Evolutionary conservation across 2,329 filamentous ascomycete species (phyloP).

Genomic region (Aspergillaceae sp.): DNA sequence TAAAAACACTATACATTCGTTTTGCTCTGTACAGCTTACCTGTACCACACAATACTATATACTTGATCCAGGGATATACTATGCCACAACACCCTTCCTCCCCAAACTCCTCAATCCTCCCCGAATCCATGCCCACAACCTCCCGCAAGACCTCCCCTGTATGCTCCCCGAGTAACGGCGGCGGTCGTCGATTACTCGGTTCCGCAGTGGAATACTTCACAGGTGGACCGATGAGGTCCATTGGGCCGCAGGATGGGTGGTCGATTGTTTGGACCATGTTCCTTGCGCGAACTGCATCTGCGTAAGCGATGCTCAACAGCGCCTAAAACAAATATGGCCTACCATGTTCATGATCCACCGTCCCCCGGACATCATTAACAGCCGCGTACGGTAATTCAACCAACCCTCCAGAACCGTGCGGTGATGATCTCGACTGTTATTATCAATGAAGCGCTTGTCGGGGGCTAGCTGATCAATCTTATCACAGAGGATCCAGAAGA

Average conservation of each 20-base stretch:
- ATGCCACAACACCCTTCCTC: constrained; percentile 1
- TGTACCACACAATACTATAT: not conserved
- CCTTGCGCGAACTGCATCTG: constrained; percentile 53
- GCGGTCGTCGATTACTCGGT: constrained; percentile 65
- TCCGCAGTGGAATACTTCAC: constrained; percentile 84
- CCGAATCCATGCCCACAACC: constrained; percentile 1
- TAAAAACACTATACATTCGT: too few relatives aligned
- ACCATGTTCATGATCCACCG: constrained; percentile 78
- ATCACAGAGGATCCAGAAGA: constrained; percentile 53
- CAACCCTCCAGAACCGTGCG: constrained; percentile 71
- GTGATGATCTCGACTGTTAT: constrained; percentile 54
- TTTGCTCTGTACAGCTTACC: too few relatives aligned
- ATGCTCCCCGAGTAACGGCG: constrained; percentile 80
- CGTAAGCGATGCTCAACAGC: not conserved
- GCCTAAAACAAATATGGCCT: constrained; percentile 19
- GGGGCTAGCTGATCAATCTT: constrained; percentile 51
- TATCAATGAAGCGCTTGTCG: constrained; percentile 51
- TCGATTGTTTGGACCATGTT: constrained; percentile 85
- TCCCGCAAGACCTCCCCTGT: constrained; percentile 62
- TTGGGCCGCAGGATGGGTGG: constrained; percentile 70
- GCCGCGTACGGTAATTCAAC: constrained; percentile 90
- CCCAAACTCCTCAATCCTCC: constrained; percentile 1
- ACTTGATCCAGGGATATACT: not conserved
- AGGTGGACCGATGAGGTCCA: constrained; percentile 87
- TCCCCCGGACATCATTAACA: constrained; percentile 83